Evolutionary conservation across 73 alveolate species (phyloP).

Genomic region (Paramecium pentaurelia): DNA sequence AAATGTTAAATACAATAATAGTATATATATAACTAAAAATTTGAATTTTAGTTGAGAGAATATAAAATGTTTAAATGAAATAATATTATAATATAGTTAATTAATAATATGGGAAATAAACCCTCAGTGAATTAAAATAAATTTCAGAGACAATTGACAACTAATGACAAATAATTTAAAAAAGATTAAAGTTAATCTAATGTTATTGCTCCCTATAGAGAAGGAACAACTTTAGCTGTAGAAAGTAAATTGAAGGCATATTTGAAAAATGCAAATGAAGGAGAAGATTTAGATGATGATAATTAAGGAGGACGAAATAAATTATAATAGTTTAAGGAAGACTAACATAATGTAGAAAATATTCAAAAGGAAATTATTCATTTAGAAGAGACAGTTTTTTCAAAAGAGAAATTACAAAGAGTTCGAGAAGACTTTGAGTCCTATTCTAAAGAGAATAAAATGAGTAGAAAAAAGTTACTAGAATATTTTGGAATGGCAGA

Average conservation of each 20-base stretch:
- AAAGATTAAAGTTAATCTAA: neutral
- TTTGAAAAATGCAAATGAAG: conserved; percentile 20
- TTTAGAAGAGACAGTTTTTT: conserved; percentile 36
- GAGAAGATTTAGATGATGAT: conserved; percentile 14
- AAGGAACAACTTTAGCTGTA: conserved; percentile 35
- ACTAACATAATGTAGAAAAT: conserved; percentile 40
- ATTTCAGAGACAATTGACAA: neutral
- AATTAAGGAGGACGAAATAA: conserved; percentile 20
- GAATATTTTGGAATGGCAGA: conserved; percentile 61
- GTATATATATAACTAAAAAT: neutral
- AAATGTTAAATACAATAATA: neutral
- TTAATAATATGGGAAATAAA: neutral
- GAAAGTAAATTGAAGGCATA: conserved; percentile 39
- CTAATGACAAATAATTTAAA: neutral
- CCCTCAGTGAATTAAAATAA: neutral
- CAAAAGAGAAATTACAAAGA: conserved; percentile 28
- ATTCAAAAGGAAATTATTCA: conserved; percentile 31
- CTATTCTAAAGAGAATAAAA: conserved; percentile 56
- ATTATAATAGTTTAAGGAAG: conserved; percentile 17
- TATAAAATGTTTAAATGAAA: neutral
- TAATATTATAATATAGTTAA: neutral
- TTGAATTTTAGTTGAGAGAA: neutral
- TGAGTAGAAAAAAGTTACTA: conserved; percentile 55
- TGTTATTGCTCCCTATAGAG: conserved; percentile 47
- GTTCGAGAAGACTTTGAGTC: conserved; percentile 59